Conservation (phyloP, 345 rosid species). For the Camelina hispida region DNA sequence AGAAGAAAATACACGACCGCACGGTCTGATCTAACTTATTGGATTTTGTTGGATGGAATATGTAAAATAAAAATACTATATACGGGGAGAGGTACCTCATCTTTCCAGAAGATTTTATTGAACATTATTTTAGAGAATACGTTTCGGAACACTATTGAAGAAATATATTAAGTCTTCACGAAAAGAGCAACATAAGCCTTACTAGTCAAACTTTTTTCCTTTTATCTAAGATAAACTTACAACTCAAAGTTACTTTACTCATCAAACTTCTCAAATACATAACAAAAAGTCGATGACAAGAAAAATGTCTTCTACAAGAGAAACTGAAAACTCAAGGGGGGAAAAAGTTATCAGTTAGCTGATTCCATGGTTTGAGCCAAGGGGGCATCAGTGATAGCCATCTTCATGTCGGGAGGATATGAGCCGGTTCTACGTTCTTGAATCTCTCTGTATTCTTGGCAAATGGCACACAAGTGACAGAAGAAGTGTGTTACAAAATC, state of each 20-base stretch:
- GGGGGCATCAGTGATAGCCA: conserved; percentile 56
- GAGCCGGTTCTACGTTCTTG: conserved; percentile 56
- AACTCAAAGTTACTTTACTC: conserved; percentile 30
- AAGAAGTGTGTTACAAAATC: conserved; percentile 80
- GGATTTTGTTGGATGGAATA: conserved; percentile 33
- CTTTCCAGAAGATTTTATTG: neutral
- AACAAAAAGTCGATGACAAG: conserved; percentile 8
- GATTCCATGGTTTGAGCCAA: conserved; percentile 59
- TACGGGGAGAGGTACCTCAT: conserved; percentile 10
- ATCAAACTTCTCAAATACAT: conserved; percentile 24
- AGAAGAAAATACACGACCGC: conserved; percentile 20
- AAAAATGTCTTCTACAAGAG: neutral
- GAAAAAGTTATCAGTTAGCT: conserved; percentile 27
- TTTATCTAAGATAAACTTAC: conserved; percentile 2
- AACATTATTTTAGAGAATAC: neutral
- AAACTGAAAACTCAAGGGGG: conserved; percentile 8
- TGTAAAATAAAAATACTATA: conserved; percentile 31
- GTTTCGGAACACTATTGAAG: neutral
- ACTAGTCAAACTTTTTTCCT: neutral
- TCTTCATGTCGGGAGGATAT: conserved; percentile 45
- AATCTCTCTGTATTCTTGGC: conserved; percentile 92
- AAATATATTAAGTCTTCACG: neutral
- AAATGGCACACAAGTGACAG: conserved; percentile 91
- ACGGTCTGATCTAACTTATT: conserved; percentile 30
- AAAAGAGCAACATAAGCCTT: neutral